Base-by-base conservation (phyloP, 805 yeast species). In the Kluyveromyces siamensis region DNA sequence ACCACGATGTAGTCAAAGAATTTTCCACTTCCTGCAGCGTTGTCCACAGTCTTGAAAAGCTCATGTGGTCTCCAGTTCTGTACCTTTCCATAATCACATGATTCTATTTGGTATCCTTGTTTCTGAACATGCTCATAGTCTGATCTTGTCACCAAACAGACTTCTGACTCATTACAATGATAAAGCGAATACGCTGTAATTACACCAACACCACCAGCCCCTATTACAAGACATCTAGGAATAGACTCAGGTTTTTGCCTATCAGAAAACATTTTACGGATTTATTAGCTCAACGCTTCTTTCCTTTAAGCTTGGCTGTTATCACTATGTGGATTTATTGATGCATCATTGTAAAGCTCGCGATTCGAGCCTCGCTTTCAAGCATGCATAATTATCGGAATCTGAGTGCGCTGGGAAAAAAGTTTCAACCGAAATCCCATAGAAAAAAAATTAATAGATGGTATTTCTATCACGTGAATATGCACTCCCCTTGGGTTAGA, bases 141-240 rank as follows among this genome's bases (percentile, higher is more conserved):
- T 25, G 87, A 76, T 60, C 93, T 74, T 3, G 82, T 74, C 6
- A 83, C 84, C 13, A 79, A 69, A 2, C 88, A 78, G 11, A 84
- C 81, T 21, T 70, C 69, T 9, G 79, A 72, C 40, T 70, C 63
- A 0, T 74, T 77, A 41, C 74, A 70, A 39, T 63, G 61, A 54
- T 71, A 72, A 33, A 87, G 69, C 0, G 85, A 78, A 45, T 81
- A 73, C 0, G 95, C 87, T 2, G 84, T 81, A 35, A 87, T 77
- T 16, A 87, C 75, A 37, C 96, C 96, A 10, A 87, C 93, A 37
- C 95, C 96, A 14, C 96, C 96, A 40, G 87, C 76, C 10, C 96
- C 96, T 38, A 87, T 75, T 10, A 87, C 69, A 11, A 87, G 69
- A 16, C 35, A 30, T 7, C 35, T 30, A 7, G 35, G 35, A 8